phyloP scores from a whole-genome alignment of 352 stramenopile species.

The Phytophthora niederhauseri region DNA sequence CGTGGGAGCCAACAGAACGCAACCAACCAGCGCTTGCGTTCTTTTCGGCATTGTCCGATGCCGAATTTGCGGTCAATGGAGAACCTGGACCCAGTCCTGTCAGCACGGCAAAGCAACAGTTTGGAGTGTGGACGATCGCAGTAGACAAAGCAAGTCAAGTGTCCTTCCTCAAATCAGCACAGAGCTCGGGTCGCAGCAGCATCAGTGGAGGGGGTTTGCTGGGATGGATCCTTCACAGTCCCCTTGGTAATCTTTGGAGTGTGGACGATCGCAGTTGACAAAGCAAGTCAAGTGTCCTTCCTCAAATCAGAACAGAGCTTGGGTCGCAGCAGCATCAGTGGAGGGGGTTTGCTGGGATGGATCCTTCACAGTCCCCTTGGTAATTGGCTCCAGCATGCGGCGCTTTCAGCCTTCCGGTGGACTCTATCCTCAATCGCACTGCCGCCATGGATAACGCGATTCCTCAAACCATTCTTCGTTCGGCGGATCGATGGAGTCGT shows the following conservation, averaged over 20 bases:
- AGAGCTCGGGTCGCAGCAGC: constrained; percentile 1
- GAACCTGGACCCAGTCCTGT: neutral
- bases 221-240: constrained; percentile 14
- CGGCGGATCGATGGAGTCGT: neutral
- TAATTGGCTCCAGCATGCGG: constrained; percentile 16
- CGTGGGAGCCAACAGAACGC: constrained; percentile 68
- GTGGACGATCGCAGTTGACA: constrained; percentile 29
- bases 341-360: constrained; percentile 3
- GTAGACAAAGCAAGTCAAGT: constrained; percentile 34
- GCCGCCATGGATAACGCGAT: constrained; percentile 10
- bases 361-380: constrained; percentile 1
- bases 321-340: neutral
- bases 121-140: constrained; percentile 29
- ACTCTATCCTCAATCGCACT: constrained; percentile 25
- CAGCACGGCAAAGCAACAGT: constrained; percentile 3
- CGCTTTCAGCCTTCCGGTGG: constrained; percentile 16
- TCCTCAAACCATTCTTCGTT: constrained; percentile 8
- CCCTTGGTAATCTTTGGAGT: too few species aligned
- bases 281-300: constrained; percentile 36
- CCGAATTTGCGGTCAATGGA: constrained; percentile 17
- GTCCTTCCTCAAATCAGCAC: constrained; percentile 35
- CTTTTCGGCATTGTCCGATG: constrained; percentile 45
- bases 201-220: neutral
- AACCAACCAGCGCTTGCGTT: constrained; percentile 67
- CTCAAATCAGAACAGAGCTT: constrained; percentile 29